Evolutionary conservation across 2,329 filamentous ascomycete genomes (phyloP), one percentile per base, ranked within the genome.

Genomic region (Alternaria postmessia): DNA sequence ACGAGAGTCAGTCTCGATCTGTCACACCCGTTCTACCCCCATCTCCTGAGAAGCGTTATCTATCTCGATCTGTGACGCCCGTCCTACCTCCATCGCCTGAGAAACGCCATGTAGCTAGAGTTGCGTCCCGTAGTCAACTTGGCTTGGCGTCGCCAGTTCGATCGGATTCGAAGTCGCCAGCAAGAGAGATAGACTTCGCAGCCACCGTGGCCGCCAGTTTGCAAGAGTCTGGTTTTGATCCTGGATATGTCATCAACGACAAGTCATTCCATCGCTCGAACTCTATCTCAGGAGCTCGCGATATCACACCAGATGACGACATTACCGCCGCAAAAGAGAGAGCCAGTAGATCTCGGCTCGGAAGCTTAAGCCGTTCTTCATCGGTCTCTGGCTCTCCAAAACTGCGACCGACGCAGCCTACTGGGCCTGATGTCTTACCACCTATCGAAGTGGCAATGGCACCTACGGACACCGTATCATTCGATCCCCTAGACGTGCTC

Each of bases 171-270:
- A 66, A 68, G 36, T 67, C 71, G 7, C 75, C 76, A 18, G 63
- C 71, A 22, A 68, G 70, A 51, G 79, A 82, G 48, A 77, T 82
- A 36, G 82, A 83, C 61, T 84, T 84, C 54, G 80, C 82, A 24
- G 82, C 81, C 5, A 80, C 81, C 5, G 68, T 84, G 7, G 81
- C 81, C 22, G 81, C 81, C 51, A 81, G 81, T 30, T 66, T 84
- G 14, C 75, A 79, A 57, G 78, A 81, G 51, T 81, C 80, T 26
- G 82, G 82, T 32, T 84, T 84, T 64, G 74, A 83, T 64, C 76
- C 81, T 5, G 73, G 79, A 48, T 71, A 82, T 32, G 81, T 83
- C 7, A 73, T 83, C 46, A 75, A 82, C 22, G 78, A 83, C 62
- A 75, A 79, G 20, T 60, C 65, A 0, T 78, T 78, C 62, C 72